Percentiles rank a stretch among this genome's conserved stretches.
phyloP scores from a whole-genome alignment of 495 filamentous ascomycete species.

The Rostrohypoxylon terebratum region DNA sequence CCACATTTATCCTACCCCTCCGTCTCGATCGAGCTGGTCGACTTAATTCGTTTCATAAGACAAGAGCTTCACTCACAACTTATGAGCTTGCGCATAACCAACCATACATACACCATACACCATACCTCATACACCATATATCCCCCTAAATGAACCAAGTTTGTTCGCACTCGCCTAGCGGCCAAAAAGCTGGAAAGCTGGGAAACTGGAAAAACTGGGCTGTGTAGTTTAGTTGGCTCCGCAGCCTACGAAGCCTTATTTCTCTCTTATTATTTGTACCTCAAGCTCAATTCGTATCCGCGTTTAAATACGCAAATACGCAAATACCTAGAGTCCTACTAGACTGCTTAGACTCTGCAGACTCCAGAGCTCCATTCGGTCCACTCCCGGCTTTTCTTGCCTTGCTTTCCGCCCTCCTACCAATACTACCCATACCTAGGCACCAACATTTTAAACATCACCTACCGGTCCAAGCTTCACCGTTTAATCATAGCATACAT shows the following conservation, averaged over 20 bases:
- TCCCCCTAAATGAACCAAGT: neutral
- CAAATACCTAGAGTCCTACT: too few relatives aligned
- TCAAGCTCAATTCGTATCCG: constrained; percentile 29
- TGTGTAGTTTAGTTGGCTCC: constrained; percentile 27
- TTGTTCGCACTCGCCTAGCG: neutral
- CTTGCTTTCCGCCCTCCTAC: constrained; percentile 19
- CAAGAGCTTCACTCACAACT: neutral
- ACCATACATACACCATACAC: neutral
- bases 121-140: neutral
- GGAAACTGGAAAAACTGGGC: neutral
- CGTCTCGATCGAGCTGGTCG: constrained; percentile 11
- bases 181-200: constrained; percentile 4
- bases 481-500: constrained; percentile 19
- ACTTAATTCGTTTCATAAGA: neutral
- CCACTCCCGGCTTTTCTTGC: constrained; percentile 10
- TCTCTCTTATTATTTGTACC: neutral
- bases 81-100: neutral
- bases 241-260: constrained; percentile 16
- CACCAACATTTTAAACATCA: constrained; percentile 11
- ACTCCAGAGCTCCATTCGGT: constrained; percentile 8
- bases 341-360: neutral
- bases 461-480: constrained; percentile 27
- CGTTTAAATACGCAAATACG: neutral
- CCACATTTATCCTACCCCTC: constrained; percentile 4
- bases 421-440: neutral